Evolutionary conservation across 179 eudicot genomes (phyloP).

Genomic region (Pouteria campechiana): DNA sequence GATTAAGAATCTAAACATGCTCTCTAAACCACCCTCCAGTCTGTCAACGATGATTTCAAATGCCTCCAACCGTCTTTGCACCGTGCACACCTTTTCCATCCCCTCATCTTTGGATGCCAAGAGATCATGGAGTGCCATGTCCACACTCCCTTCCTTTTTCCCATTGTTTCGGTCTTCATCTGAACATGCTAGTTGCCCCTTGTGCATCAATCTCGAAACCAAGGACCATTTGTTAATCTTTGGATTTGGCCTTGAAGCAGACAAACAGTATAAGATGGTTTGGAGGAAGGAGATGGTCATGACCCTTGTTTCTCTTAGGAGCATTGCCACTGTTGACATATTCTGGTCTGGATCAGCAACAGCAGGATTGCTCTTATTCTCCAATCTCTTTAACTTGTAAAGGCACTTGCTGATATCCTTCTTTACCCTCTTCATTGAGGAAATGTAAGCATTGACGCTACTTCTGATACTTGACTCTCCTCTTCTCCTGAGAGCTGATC

Average conservation of each 20-base stretch:
- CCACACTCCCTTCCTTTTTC: not conserved
- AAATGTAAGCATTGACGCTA: conserved; percentile 8
- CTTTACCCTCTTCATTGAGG: conserved; percentile 19
- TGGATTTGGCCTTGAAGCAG: not conserved
- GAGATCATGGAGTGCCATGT: no score
- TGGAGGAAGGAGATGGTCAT: not conserved
- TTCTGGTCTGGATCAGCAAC: no score
- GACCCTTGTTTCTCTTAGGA: not conserved
- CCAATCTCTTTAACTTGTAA: conserved; percentile 5
- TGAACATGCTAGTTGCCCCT: no score
- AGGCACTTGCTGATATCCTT: conserved; percentile 8
- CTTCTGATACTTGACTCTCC: conserved; percentile 6
- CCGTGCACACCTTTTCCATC: not conserved
- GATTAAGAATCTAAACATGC: no score
- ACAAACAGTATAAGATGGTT: not conserved
- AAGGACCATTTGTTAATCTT: not conserved
- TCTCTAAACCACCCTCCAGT: no score
- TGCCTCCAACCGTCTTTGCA: not conserved
- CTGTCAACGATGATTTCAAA: not conserved
- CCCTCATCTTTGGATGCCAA: not conserved
- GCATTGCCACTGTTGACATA: not conserved
- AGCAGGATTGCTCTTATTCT: no score
- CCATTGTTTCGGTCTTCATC: no score
- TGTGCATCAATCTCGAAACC: not conserved
- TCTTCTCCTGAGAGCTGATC: conserved; percentile 21